A percentile compares a stretch with the other conserved stretches of the same genome.
Evolutionary conservation across 768 basidiomycete genomes (phyloP).

Genomic region (Lyophyllum decastes): DNA sequence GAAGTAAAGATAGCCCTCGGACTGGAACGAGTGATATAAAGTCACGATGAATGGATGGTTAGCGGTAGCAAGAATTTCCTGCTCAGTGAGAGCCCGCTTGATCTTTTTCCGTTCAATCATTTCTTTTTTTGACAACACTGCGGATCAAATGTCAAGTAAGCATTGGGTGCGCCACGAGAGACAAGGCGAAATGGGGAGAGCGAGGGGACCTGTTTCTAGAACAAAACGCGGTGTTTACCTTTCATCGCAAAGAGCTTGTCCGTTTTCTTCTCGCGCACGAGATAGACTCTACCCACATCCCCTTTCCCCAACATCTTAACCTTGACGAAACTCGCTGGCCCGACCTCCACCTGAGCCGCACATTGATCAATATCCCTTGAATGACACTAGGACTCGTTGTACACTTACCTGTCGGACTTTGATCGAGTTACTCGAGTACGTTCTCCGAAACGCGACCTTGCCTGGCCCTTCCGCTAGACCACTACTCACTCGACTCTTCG

Average conservation of each 20-base stretch:
- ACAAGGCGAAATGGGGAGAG: slow-evolving; percentile 11
- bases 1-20: slow-evolving; percentile 96
- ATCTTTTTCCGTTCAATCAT: slow-evolving; percentile 99
- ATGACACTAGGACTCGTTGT: neutral
- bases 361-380: slow-evolving; percentile 12
- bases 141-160: slow-evolving; percentile 38
- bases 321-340: slow-evolving; percentile 93
- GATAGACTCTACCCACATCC: slow-evolving; percentile 97
- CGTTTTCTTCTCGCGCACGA: slow-evolving; percentile 97
- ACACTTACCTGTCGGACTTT: slow-evolving; percentile 80
- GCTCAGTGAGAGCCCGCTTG: slow-evolving; percentile 97
- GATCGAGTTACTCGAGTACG: slow-evolving; percentile 97
- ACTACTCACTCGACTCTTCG: slow-evolving; percentile 48
- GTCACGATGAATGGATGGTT: slow-evolving; percentile 99
- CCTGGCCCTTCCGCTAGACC: slow-evolving; percentile 51
- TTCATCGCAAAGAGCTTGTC: slow-evolving; percentile 99
- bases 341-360: slow-evolving; percentile 78
- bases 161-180: slow-evolving; percentile 32
- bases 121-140: slow-evolving; percentile 97
- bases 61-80: slow-evolving; percentile 97
- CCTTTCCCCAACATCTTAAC: slow-evolving; percentile 98
- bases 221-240: slow-evolving; percentile 56
- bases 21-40: slow-evolving; percentile 98
- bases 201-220: slow-evolving; percentile 22
- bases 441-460: slow-evolving; percentile 82